Evolutionary conservation across 2,329 filamentous ascomycete genomes (phyloP), one percentile per base, ranked within the genome.

Genomic region (Calycina marina): DNA sequence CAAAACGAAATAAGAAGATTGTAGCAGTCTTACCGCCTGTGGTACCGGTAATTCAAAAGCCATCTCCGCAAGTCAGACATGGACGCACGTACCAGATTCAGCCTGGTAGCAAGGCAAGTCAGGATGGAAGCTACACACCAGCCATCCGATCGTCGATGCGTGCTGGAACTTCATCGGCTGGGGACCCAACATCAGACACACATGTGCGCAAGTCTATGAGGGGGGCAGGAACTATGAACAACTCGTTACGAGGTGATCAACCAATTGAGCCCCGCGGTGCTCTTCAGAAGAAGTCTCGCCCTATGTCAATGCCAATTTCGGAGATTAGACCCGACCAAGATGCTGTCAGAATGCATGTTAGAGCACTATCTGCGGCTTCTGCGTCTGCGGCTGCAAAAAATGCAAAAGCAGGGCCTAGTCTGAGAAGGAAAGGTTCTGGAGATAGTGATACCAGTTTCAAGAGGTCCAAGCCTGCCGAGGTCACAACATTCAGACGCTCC

Each of bases 361-460:
- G 40, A 11, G 43, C 40, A 17, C 27, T 45, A 8, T 43, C 43
- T 14, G 27, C 37, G 14, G 46, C 41, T 6, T 39, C 37, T 31
- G 38, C 45, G 16, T 39, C 37, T 17, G 36, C 41, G 14, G 40
- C 41, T 12, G 16, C 43, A 15, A 34, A 40, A 6, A 36, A 37
- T 16, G 33, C 43, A 5, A 29, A 28, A 26, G 37, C 31, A 32
- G 26, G 22, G 29, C 42, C 61, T 9, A 44, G 47, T 4, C 54
- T 72, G 6, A 57, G 60, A 36, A 66, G 75, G 2, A 66, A 60
- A 6, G 62, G 59, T 12, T 80, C 76, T 0, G 72, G 74, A 42
- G 75, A 69, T 16, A 83, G 77, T 46, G 76, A 82, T 27, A 93
- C 81, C 56, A 93, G 83, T 51, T 93, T 93, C 59, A 78, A 71